phyloP scores from a whole-genome alignment of 1,284 basidiomycete species.

The Cryptococcus wingfieldii region DNA sequence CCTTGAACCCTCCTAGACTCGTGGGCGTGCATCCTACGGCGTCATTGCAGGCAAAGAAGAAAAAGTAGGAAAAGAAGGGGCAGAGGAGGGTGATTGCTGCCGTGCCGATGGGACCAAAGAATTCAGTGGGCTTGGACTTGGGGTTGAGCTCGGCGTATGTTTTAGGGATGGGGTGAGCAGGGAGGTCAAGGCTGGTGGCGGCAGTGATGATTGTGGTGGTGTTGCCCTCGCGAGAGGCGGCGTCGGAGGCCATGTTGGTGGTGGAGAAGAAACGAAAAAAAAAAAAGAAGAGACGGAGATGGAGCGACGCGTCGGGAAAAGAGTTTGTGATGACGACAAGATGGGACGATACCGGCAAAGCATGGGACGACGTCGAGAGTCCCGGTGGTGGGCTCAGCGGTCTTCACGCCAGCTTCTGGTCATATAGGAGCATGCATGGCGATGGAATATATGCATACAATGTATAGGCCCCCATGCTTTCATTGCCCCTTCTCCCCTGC shows the following conservation, averaged over 20 bases:
- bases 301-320: too few relatives aligned
- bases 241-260: background rate
- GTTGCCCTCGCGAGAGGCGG: conserved; percentile 4
- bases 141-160: conserved; percentile 50
- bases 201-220: conserved; percentile 46
- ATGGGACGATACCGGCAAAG: too few relatives aligned
- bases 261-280: too few relatives aligned
- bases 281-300: too few relatives aligned
- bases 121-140: conserved; percentile 64
- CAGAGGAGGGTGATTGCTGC: conserved; percentile 67
- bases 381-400: too few relatives aligned
- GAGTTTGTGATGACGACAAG: too few relatives aligned
- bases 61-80: conserved; percentile 68
- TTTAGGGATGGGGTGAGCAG: conserved; percentile 36
- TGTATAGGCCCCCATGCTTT: background rate
- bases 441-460: background rate
- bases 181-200: conserved; percentile 41
- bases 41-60: conserved; percentile 84
- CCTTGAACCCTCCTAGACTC: conserved; percentile 12
- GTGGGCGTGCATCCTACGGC: conserved; percentile 61
- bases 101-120: conserved; percentile 79
- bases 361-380: too few relatives aligned
- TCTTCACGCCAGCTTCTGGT: background rate
- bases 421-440: background rate
- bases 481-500: conserved; percentile 3